Conservation (phyloP, 352 stramenopile genomes). For the Phytopythium litorale region DNA sequence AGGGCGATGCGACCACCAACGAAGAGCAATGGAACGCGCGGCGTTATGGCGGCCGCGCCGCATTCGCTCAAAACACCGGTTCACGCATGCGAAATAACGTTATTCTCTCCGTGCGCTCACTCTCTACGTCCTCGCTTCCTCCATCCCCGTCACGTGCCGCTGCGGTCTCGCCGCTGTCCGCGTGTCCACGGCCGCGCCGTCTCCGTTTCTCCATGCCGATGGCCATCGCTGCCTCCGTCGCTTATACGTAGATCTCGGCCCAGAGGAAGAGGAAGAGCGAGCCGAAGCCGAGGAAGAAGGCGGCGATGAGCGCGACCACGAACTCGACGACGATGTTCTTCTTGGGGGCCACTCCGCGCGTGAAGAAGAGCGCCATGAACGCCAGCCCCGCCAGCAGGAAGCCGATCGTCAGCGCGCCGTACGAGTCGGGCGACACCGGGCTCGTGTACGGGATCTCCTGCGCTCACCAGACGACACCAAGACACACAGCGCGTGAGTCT, state of each 20-base stretch:
- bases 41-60: background rate
- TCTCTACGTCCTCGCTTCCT: background rate
- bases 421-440: slow-evolving; percentile 64
- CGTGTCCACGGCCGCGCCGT: background rate
- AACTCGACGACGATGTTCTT: slow-evolving; percentile 79
- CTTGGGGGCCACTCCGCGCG: slow-evolving; percentile 59
- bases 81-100: slow-evolving; percentile 11
- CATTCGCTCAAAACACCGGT: background rate
- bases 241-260: slow-evolving; percentile 87
- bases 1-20: background rate
- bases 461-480: background rate
- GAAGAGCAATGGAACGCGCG: background rate
- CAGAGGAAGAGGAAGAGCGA: slow-evolving; percentile 86
- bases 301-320: slow-evolving; percentile 55
- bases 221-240: background rate
- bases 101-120: background rate
- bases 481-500: background rate
- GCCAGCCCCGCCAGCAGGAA: slow-evolving; percentile 68
- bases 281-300: slow-evolving; percentile 74
- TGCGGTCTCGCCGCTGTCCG: background rate
- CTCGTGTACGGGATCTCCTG: slow-evolving; percentile 84
- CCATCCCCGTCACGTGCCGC: background rate
- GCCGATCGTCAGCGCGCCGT: slow-evolving; percentile 55
- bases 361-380: slow-evolving; percentile 84
- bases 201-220: background rate